Evolutionary conservation across 805 yeast species (phyloP).

Genomic region (Wickerhamiella shivajii): DNA sequence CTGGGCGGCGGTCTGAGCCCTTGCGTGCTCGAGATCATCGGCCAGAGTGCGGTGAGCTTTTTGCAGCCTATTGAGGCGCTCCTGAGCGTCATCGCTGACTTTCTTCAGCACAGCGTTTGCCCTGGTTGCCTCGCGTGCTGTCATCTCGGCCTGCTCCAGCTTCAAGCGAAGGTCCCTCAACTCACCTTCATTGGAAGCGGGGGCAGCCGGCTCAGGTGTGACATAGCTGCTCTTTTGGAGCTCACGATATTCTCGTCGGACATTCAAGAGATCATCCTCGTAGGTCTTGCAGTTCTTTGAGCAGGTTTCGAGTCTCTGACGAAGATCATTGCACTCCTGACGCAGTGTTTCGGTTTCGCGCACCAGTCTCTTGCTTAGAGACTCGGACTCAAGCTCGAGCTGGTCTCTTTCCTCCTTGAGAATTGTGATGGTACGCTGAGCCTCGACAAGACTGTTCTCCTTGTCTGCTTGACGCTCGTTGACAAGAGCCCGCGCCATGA

Average conservation of each 20-base stretch:
- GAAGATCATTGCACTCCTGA: no score
- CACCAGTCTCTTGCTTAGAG: constrained; percentile 38
- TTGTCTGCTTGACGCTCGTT: constrained; percentile 52
- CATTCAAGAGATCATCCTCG: constrained; percentile 1
- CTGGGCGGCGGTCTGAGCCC: neutral
- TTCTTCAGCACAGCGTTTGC: constrained; percentile 22
- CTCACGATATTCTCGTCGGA: constrained; percentile 27
- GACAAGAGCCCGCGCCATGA: constrained; percentile 53
- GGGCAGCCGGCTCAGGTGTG: constrained; percentile 10
- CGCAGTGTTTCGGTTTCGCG: constrained; percentile 54
- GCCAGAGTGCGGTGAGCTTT: constrained; percentile 22
- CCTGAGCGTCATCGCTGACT: constrained; percentile 25
- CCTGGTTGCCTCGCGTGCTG: constrained; percentile 15
- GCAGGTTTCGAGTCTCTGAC: no score
- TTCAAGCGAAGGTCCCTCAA: constrained; percentile 2
- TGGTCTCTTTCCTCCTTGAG: constrained; percentile 47
- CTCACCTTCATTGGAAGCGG: neutral
- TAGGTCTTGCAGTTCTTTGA: neutral
- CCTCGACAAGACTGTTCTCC: constrained; percentile 37
- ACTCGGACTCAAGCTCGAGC: constrained; percentile 38
- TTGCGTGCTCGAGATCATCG: constrained; percentile 21
- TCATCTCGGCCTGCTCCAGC: constrained; percentile 16
- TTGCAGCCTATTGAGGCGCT: constrained; percentile 25
- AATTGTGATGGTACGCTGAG: constrained; percentile 36
- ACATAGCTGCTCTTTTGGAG: no score